Conservation (phyloP, 2,329 filamentous ascomycete species). For the Sclerotinia spermophila region DNA sequence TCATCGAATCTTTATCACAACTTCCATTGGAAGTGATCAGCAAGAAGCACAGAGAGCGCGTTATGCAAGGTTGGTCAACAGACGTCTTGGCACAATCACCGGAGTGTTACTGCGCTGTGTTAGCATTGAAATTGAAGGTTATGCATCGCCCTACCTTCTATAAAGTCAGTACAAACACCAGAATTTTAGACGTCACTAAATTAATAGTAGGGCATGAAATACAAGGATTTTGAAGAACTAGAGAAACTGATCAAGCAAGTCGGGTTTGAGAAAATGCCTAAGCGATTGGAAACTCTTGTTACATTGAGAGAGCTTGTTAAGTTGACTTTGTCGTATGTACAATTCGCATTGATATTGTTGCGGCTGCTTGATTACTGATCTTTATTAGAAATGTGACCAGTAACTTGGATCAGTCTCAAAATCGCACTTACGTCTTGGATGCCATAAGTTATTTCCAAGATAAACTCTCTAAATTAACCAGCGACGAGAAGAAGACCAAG, state of each 20-base stretch:
- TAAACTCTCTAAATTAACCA: constrained; percentile 23
- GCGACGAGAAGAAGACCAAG: constrained; percentile 27
- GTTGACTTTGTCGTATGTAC: constrained; percentile 31
- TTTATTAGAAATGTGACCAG: constrained; percentile 27
- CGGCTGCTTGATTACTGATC: constrained; percentile 14
- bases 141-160: constrained; percentile 52
- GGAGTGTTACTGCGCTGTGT: constrained; percentile 33
- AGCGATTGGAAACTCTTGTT: neutral
- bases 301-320: constrained; percentile 26
- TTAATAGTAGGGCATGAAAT: constrained; percentile 36
- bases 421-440: constrained; percentile 28
- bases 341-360: neutral
- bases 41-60: constrained; percentile 44
- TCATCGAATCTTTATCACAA: constrained; percentile 29
- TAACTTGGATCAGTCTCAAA: constrained; percentile 33
- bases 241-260: constrained; percentile 27
- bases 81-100: constrained; percentile 15
- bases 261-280: constrained; percentile 16
- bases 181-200: neutral
- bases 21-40: constrained; percentile 40
- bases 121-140: constrained; percentile 48
- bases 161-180: constrained; percentile 27
- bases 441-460: constrained; percentile 30
- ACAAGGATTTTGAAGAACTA: constrained; percentile 38
- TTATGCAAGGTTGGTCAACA: constrained; percentile 39